These are phyloP conservation scores for Cubamyces sp. DNA, from an alignment of 768 basidiomycete species.

Conservation along the genomic window DNA sequence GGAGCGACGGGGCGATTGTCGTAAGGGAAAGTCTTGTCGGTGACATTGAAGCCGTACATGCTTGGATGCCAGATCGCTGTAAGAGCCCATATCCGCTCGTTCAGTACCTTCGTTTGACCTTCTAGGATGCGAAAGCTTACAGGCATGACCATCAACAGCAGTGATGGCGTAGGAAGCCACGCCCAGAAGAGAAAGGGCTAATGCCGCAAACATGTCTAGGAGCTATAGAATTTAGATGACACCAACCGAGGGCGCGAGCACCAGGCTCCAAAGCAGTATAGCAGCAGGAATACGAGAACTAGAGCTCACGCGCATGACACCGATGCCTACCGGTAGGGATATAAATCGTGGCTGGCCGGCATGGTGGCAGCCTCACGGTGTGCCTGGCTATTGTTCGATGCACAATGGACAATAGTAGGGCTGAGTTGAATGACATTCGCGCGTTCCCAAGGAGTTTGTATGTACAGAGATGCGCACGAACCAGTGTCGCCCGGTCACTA, in stretches of 20 bases:
- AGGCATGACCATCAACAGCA: conserved; percentile 10
- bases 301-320: neutral
- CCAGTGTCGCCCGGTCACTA: too few species aligned
- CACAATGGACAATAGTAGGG: conserved; percentile 3
- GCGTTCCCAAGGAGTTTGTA: too few species aligned
- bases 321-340: neutral
- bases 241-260: conserved; percentile 2
- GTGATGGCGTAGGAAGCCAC: neutral
- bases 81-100: too few species aligned
- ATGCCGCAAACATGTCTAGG: neutral
- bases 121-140: neutral
- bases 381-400: conserved; percentile 13
- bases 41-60: conserved; percentile 75
- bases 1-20: conserved; percentile 65
- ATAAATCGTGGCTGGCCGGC: conserved; percentile 7
- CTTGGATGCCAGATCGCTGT: conserved; percentile 56
- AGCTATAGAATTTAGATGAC: neutral
- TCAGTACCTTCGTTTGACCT: neutral
- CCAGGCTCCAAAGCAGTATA: conserved; percentile 13
- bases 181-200: neutral
- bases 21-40: conserved; percentile 53
- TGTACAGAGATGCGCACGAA: too few species aligned
- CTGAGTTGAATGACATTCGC: neutral
- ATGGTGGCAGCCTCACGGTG: conserved; percentile 8
- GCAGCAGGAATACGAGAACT: neutral